phyloP scores from a whole-genome alignment of 768 basidiomycete species.

The Pulveroboletus sp. region DNA sequence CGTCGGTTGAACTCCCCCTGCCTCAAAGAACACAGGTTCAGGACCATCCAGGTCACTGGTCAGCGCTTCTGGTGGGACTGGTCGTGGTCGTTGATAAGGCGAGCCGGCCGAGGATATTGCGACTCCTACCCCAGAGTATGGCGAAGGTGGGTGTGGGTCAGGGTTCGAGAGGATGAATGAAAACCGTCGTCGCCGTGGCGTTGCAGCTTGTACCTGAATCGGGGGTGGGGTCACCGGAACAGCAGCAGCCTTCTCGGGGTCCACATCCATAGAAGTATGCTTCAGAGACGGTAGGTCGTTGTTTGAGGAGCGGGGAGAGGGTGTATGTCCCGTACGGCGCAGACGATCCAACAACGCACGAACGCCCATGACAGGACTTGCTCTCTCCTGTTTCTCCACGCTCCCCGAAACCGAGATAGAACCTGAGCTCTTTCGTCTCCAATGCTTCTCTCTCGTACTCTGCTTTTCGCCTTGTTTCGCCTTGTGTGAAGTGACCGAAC shows the following conservation, averaged over 20 bases:
- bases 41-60: neutral
- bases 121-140: constrained; percentile 4
- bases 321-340: constrained; percentile 22
- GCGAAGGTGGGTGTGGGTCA: constrained; percentile 24
- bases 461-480: constrained; percentile 14
- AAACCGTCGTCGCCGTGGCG: constrained; percentile 17
- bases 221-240: constrained; percentile 13
- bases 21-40: neutral
- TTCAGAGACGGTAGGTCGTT: constrained; percentile 18
- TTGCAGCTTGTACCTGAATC: constrained; percentile 12
- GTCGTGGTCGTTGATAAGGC: neutral
- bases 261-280: constrained; percentile 4
- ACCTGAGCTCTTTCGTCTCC: constrained; percentile 12
- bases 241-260: constrained; percentile 12
- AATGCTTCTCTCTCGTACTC: constrained; percentile 11
- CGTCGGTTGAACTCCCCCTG: neutral
- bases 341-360: constrained; percentile 27
- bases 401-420: constrained; percentile 18
- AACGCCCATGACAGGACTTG: constrained; percentile 22
- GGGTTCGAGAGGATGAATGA: constrained; percentile 32
- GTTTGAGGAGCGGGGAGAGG: constrained; percentile 26
- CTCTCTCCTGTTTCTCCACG: constrained; percentile 17
- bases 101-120: neutral
- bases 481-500: constrained; percentile 15
- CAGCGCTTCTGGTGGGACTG: neutral